phyloP scores from a whole-genome alignment of 1,284 basidiomycete genomes.

The Meira miltonrushii region DNA sequence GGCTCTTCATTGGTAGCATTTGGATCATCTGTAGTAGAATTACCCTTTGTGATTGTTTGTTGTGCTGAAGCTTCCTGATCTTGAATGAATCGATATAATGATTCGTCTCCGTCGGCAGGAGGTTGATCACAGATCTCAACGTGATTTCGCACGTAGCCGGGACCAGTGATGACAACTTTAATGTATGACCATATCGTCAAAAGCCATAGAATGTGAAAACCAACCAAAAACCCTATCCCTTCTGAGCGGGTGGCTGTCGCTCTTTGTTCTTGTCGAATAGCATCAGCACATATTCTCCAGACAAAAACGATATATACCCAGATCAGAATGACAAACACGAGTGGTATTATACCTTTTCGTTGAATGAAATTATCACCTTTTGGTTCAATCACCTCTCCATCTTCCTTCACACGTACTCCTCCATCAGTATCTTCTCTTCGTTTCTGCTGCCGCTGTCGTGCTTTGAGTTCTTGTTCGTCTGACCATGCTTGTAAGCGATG shows the following conservation, averaged over 20 bases:
- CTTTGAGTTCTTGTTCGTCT: constrained; percentile 1
- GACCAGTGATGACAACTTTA: constrained; percentile 28
- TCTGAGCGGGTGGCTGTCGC: not conserved
- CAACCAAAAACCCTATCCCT: constrained; percentile 35
- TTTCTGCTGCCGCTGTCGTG: not conserved
- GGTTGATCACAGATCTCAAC: constrained; percentile 21
- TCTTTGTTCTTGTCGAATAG: constrained; percentile 26
- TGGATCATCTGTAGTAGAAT: no score
- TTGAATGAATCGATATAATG: not conserved
- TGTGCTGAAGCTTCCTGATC: not conserved
- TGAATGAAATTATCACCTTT: constrained; percentile 23
- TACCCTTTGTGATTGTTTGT: not conserved
- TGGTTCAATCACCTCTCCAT: constrained; percentile 7
- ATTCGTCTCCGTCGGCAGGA: not conserved
- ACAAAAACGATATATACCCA: constrained; percentile 44
- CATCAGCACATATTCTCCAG: constrained; percentile 31
- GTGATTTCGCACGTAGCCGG: constrained; percentile 42
- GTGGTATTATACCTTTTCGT: constrained; percentile 28
- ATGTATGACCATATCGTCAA: constrained; percentile 44
- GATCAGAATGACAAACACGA: constrained; percentile 33
- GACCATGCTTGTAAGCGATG: constrained; percentile 4
- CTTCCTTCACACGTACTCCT: not conserved
- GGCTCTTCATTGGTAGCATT: not conserved
- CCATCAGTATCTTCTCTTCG: not conserved
- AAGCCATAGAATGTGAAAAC: constrained; percentile 36